Percentiles rank a stretch among this genome's conserved stretches.
These are phyloP conservation scores for Polygonum aviculare DNA, from an alignment of 148 eudicot genomes.

Conservation along the genomic window DNA sequence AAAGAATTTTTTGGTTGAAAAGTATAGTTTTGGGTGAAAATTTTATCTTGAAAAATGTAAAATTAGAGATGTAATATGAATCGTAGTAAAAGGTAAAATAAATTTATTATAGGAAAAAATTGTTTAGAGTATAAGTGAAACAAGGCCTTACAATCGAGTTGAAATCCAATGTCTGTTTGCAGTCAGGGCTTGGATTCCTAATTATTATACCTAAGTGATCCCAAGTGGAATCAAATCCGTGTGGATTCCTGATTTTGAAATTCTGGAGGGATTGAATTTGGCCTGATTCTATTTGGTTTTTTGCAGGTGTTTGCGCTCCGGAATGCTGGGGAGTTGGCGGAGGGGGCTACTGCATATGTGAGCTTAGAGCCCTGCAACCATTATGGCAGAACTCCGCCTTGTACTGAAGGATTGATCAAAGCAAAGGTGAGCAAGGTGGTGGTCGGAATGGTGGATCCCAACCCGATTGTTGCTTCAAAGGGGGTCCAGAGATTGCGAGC, in stretches of 20 bases:
- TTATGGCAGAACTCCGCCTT: slow-evolving; percentile 91
- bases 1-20: too few relatives aligned
- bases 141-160: background rate
- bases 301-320: slow-evolving; percentile 88
- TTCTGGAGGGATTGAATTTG: background rate
- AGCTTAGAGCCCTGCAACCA: slow-evolving; percentile 97
- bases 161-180: background rate
- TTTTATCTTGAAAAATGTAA: too few relatives aligned
- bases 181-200: background rate
- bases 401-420: slow-evolving; percentile 79
- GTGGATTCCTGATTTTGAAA: background rate
- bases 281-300: background rate
- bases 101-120: too few relatives aligned
- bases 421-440: slow-evolving; percentile 88
- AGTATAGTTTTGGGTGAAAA: too few relatives aligned
- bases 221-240: background rate
- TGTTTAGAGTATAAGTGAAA: too few relatives aligned
- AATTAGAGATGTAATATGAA: too few relatives aligned
- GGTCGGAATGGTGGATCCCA: slow-evolving; percentile 93
- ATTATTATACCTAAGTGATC: background rate
- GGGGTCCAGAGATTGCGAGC: slow-evolving; percentile 61
- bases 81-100: too few relatives aligned
- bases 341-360: slow-evolving; percentile 90
- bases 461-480: slow-evolving; percentile 79
- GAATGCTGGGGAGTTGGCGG: slow-evolving; percentile 87